phyloP scores from a whole-genome alignment of 2,329 filamentous ascomycete species.

The Ophiostoma novo-ulmi region DNA sequence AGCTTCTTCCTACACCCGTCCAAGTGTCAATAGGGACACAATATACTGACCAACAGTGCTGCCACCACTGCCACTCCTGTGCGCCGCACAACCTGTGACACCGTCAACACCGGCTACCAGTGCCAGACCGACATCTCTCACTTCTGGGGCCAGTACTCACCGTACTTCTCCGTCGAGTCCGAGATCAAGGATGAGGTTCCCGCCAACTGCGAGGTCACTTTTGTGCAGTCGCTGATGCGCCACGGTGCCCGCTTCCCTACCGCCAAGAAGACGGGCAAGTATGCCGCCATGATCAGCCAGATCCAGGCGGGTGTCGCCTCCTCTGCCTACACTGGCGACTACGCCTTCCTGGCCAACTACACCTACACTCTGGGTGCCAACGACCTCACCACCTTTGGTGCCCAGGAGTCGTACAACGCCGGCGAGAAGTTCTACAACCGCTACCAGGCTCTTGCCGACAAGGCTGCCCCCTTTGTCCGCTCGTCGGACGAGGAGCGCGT shows the following conservation, averaged over 20 bases:
- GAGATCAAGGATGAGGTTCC: conserved; percentile 43
- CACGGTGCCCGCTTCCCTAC: conserved; percentile 71
- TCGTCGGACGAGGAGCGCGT: conserved; percentile 40
- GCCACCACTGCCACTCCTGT: not conserved
- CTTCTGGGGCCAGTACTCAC: conserved; percentile 83
- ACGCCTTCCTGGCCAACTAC: conserved; percentile 68
- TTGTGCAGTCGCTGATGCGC: conserved; percentile 75
- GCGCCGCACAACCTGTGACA: conserved; percentile 42
- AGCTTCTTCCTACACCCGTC: no score
- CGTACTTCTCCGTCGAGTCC: conserved; percentile 72
- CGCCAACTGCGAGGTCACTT: conserved; percentile 59
- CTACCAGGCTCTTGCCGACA: conserved; percentile 57
- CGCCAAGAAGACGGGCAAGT: conserved; percentile 56
- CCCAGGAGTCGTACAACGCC: conserved; percentile 66
- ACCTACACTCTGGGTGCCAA: conserved; percentile 55
- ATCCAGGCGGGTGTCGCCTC: conserved; percentile 63
- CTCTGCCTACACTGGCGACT: conserved; percentile 54
- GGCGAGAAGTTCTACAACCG: conserved; percentile 70
- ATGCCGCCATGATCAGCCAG: conserved; percentile 57
- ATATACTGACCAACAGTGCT: not conserved
- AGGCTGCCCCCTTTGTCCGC: conserved; percentile 48
- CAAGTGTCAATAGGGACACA: no score
- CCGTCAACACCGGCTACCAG: conserved; percentile 52
- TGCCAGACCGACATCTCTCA: conserved; percentile 59
- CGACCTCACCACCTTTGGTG: conserved; percentile 59